These are phyloP conservation scores for Colletotrichum falcatum DNA, from an alignment of 2,329 filamentous ascomycete genomes.

Conservation along the genomic window DNA sequence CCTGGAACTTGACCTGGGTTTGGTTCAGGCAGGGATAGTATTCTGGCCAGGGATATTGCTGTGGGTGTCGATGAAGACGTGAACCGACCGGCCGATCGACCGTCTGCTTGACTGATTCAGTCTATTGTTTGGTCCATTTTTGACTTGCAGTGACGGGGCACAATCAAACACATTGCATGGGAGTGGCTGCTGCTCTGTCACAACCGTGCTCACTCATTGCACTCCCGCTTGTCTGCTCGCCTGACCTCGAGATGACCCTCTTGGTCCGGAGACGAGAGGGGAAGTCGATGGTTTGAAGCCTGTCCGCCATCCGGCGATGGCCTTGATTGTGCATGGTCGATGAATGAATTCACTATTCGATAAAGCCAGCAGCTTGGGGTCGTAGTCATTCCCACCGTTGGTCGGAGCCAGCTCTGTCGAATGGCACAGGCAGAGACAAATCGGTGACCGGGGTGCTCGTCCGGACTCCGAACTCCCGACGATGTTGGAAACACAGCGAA, in stretches of 20 bases:
- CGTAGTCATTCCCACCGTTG: background rate
- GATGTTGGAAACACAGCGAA: conserved; percentile 12
- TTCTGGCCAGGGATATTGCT: conserved; percentile 25
- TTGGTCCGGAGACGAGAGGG: conserved; percentile 1
- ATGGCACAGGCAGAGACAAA: conserved; percentile 10
- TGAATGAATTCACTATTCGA: background rate
- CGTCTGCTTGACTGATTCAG: conserved; percentile 20
- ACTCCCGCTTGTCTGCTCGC: background rate
- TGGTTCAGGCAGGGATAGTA: conserved; percentile 27
- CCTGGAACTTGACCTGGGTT: conserved; percentile 14
- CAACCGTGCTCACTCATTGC: background rate
- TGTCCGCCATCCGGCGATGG: conserved; percentile 1
- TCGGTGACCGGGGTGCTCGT: conserved; percentile 2
- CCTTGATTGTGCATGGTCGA: background rate
- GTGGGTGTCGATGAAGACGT: conserved; percentile 25
- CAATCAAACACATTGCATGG: conserved; percentile 22
- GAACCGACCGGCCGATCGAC: conserved; percentile 20
- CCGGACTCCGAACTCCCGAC: conserved; percentile 14
- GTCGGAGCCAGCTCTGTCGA: conserved; percentile 1
- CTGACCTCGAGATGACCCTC: background rate
- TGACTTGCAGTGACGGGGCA: conserved; percentile 8
- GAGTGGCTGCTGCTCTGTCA: conserved; percentile 1
- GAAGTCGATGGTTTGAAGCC: background rate
- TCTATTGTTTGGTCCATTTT: conserved; percentile 13
- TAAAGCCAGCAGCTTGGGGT: background rate